Conservation (phyloP, 2,329 filamentous ascomycete species). For the Cyclaneusma minus region DNA sequence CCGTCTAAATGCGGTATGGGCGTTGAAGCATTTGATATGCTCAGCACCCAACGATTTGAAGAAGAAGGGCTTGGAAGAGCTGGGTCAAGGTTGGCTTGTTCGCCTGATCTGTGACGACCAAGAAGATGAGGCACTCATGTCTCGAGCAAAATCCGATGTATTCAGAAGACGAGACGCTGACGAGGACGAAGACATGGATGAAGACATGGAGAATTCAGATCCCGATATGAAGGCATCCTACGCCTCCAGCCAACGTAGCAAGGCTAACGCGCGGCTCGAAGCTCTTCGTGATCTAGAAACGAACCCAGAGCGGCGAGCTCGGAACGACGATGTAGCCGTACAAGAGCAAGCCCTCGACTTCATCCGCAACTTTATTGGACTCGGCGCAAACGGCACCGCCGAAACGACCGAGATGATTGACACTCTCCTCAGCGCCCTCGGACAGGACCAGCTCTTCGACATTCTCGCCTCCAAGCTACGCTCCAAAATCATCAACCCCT, state of each 20-base stretch:
- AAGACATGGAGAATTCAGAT: constrained; percentile 3
- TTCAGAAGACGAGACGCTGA: constrained; percentile 9
- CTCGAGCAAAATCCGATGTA: constrained; percentile 19
- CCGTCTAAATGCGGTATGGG: constrained; percentile 79
- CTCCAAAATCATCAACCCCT: constrained; percentile 38
- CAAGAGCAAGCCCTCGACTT: constrained; percentile 87
- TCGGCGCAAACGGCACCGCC: constrained; percentile 29
- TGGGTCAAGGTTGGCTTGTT: constrained; percentile 68
- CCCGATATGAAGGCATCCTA: constrained; percentile 1
- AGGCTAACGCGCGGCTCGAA: constrained; percentile 31
- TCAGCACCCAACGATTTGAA: constrained; percentile 58
- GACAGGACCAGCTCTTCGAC: constrained; percentile 63
- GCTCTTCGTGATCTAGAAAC: constrained; percentile 49
- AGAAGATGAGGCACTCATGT: constrained; percentile 34
- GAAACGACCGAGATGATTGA: constrained; percentile 66
- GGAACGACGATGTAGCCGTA: constrained; percentile 66
- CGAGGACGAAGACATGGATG: constrained; percentile 8
- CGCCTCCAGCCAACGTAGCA: constrained; percentile 13
- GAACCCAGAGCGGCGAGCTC: constrained; percentile 49
- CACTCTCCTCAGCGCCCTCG: constrained; percentile 60
- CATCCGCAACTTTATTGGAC: constrained; percentile 72
- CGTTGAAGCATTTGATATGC: constrained; percentile 77
- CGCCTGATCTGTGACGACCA: constrained; percentile 56
- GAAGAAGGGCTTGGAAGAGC: constrained; percentile 59
- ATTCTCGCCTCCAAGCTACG: constrained; percentile 68